Base-by-base conservation (phyloP, 768 basidiomycete genomes). In the Macrocybe gigantea region DNA sequence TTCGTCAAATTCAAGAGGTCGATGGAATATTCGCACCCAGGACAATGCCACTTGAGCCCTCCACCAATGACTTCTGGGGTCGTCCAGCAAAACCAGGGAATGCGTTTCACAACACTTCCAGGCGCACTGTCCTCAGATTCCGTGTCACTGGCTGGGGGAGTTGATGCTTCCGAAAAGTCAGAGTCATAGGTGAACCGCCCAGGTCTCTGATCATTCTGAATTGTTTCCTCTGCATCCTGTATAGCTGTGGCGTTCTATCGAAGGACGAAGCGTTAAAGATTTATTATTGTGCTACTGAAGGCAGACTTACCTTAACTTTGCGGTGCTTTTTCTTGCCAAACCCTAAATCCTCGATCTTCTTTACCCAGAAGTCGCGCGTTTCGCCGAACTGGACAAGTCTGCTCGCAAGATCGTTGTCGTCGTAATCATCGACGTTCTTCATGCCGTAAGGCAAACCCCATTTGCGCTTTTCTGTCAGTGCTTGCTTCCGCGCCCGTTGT, bases 131-230 rank as follows among this genome's bases (percentile, higher is more conserved):
- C 44, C 15, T 63, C 66, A 1, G 60, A 44, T 35, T 71, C 63
- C 7, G 71, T 67, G 38, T 72, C 71, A 1, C 72, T 61, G n/a
- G 63, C 68, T 5, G 71, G 65, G 9, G 63, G 64, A 14, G 75
- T 72, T 4, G 79, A 79, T 6, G 60, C 56, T n/a, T 74, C 72
- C 8, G 76, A 77, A 57, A 83, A 83, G 55, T 84, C 82, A 0
- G 77, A 69, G 56, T 77, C 79, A 52, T 82, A 82, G 8, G 58
- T 56, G 46, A 57, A 66, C 41, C 56, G 42, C 12, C 42, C 31
- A 7, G 35, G 44, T 35, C 38, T 11, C 14, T n/a, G 41, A 10
- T 14, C 14, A 38, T 13, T 29, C 35, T 10, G 44, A 12, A 15
- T 29, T 31, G 47, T 39, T 38, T n/a, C 44, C 34, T 29, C 42